Percentiles rank a stretch among this genome's conserved stretches.
These are phyloP conservation scores for Fusarium sp. DNA, from an alignment of 2,329 filamentous ascomycete genomes.

Conservation along the genomic window DNA sequence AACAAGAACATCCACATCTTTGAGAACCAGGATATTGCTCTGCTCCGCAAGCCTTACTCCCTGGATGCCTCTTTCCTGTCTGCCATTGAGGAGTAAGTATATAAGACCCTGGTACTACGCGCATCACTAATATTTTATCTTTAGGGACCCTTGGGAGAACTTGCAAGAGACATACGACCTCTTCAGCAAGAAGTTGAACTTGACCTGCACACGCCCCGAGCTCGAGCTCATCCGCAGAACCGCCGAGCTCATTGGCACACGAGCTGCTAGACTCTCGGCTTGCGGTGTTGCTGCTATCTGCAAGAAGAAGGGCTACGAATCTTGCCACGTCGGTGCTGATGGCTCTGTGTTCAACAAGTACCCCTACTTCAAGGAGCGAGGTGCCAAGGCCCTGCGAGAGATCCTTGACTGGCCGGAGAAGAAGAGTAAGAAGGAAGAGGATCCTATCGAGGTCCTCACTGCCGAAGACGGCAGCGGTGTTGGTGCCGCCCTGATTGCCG, in stretches of 20 bases:
- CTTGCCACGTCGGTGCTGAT: conserved; percentile 95
- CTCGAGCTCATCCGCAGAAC: conserved; percentile 90
- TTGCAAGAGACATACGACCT: conserved; percentile 88
- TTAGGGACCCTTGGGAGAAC: conserved; percentile 93
- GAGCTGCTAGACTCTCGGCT: conserved; percentile 90
- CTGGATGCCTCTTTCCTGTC: conserved; percentile 95
- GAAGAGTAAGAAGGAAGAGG: conserved; percentile 76
- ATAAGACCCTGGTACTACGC: neutral
- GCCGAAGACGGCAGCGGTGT: conserved; percentile 98
- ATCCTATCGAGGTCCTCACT: conserved; percentile 87
- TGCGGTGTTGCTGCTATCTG: conserved; percentile 97
- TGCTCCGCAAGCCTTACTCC: conserved; percentile 87
- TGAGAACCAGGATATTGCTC: conserved; percentile 81
- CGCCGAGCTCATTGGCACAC: conserved; percentile 93
- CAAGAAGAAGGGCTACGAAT: conserved; percentile 92
- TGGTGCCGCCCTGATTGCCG: conserved; percentile 94
- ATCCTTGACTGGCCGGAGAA: conserved; percentile 93
- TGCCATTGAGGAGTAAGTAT: conserved; percentile 83
- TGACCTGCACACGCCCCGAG: conserved; percentile 80
- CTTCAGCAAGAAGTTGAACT: conserved; percentile 80
- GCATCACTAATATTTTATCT: conserved; percentile 37
- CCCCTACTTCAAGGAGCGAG: conserved; percentile 95
- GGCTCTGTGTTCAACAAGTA: conserved; percentile 99
- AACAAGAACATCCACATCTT: conserved; percentile 83
- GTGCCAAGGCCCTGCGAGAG: conserved; percentile 89